A percentile compares a stretch with the other conserved stretches of the same genome.
phyloP scores from a whole-genome alignment of 352 stramenopile genomes.

The Lagenidium sp. region DNA sequence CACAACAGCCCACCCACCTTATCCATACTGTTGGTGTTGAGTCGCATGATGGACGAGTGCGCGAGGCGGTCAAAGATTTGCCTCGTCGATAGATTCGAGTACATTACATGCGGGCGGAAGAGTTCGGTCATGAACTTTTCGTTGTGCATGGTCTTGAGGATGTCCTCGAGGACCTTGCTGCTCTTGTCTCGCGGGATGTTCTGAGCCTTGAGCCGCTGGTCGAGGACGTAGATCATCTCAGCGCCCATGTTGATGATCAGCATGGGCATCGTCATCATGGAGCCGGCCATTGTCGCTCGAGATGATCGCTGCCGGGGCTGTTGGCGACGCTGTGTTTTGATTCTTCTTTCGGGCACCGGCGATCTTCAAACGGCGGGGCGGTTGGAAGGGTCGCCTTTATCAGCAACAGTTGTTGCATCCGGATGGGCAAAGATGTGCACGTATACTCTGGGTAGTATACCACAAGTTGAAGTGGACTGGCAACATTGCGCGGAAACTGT shows the following conservation, averaged over 20 bases:
- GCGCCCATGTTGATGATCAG: conserved; percentile 91
- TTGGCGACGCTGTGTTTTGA: too few species aligned
- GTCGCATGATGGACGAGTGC: conserved; percentile 91
- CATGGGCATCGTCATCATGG: conserved; percentile 87
- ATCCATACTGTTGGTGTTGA: conserved; percentile 92
- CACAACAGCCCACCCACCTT: conserved; percentile 32
- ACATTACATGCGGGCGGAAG: conserved; percentile 91
- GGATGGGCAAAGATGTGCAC: not conserved
- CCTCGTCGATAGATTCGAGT: conserved; percentile 81
- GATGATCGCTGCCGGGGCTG: not conserved
- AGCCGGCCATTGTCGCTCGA: conserved; percentile 32
- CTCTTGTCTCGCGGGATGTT: conserved; percentile 87
- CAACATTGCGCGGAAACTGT: too few species aligned
- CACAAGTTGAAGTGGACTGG: too few species aligned
- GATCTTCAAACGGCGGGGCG: not conserved
- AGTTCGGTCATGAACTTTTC: conserved; percentile 87
- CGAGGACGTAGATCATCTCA: conserved; percentile 93
- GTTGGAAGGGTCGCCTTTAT: not conserved
- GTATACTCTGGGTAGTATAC: not conserved
- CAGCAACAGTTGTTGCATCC: not conserved
- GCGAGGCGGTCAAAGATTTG: conserved; percentile 90
- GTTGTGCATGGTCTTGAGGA: conserved; percentile 91
- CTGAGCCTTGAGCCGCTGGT: conserved; percentile 89
- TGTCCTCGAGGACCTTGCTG: conserved; percentile 87
- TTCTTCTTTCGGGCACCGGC: too few species aligned